Conservation (phyloP, 495 filamentous ascomycete genomes). For the Hypomontagnella monticulosa region DNA sequence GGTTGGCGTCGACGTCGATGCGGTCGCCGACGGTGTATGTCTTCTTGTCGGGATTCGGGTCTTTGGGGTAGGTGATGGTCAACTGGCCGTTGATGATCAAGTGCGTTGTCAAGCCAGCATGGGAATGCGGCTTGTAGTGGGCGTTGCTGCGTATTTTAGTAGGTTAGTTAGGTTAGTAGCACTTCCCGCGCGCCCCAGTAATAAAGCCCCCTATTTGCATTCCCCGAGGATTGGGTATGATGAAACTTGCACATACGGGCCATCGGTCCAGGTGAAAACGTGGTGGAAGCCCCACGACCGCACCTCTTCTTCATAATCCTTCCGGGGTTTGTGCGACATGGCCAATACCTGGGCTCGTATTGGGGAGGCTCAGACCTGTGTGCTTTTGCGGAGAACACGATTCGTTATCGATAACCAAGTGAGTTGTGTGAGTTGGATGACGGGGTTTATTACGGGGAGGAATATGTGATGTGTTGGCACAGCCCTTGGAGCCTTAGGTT, state of each 20-base stretch:
- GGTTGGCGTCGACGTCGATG: conserved; percentile 78
- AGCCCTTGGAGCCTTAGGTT: conserved; percentile 12
- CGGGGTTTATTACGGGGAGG: neutral
- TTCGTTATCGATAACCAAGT: conserved; percentile 3
- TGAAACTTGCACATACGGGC: conserved; percentile 73
- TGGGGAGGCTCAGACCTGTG: neutral
- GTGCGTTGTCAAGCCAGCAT: conserved; percentile 76
- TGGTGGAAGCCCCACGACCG: conserved; percentile 77
- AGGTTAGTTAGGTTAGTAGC: neutral
- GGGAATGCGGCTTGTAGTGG: conserved; percentile 79
- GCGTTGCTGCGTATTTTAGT: conserved; percentile 56
- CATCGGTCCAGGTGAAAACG: conserved; percentile 85
- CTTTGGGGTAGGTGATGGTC: conserved; percentile 78
- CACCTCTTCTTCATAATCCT: conserved; percentile 67
- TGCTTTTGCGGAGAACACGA: neutral
- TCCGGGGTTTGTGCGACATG: conserved; percentile 34
- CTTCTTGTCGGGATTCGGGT: conserved; percentile 67
- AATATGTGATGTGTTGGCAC: conserved; percentile 8
- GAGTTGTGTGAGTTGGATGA: neutral
- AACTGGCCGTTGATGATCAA: conserved; percentile 75
- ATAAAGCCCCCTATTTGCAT: neutral
- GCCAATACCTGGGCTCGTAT: neutral
- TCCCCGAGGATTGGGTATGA: conserved; percentile 1
- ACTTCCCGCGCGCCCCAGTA: too few species aligned
- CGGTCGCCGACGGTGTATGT: conserved; percentile 74